Conservation (phyloP, 345 rosid genomes). For the Eucalyptus regnans region DNA sequence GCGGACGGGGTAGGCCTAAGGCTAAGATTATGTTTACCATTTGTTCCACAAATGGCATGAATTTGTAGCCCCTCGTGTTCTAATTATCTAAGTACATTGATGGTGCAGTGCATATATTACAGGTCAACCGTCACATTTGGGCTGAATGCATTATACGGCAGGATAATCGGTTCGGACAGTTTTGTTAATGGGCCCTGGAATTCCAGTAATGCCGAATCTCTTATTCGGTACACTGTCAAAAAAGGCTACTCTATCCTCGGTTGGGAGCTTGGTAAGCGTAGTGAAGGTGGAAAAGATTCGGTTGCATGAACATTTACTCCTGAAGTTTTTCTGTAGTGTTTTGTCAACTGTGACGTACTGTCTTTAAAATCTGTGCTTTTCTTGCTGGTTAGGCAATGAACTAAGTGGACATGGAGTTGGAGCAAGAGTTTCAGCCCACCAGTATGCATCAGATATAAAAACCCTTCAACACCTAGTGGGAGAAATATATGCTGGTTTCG, state of each 20-base stretch:
- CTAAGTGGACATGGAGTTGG: conserved; percentile 33
- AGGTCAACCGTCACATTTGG: conserved; percentile 29
- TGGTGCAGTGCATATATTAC: background rate
- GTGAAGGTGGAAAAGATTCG: background rate
- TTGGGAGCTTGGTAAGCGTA: conserved; percentile 43
- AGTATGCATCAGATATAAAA: conserved; percentile 21
- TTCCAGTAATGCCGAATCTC: conserved; percentile 23
- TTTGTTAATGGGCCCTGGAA: conserved; percentile 26
- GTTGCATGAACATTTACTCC: background rate
- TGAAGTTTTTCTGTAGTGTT: background rate
- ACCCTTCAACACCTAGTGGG: conserved; percentile 9
- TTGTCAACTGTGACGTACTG: background rate
- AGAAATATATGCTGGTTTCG: conserved; percentile 7
- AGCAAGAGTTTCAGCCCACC: conserved; percentile 21
- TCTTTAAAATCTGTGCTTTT: background rate
- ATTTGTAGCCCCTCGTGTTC: background rate
- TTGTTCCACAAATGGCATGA: background rate
- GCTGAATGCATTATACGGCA: conserved; percentile 25
- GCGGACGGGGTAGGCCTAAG: conserved; percentile 28
- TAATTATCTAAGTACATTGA: background rate
- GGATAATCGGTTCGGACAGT: conserved; percentile 9
- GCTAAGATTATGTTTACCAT: background rate
- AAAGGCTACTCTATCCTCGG: conserved; percentile 22
- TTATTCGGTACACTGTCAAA: conserved; percentile 23
- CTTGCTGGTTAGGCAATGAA: conserved; percentile 27